Conservation (phyloP, 192 early-diverging fungal genomes). For the Obelidium mucronatum region DNA sequence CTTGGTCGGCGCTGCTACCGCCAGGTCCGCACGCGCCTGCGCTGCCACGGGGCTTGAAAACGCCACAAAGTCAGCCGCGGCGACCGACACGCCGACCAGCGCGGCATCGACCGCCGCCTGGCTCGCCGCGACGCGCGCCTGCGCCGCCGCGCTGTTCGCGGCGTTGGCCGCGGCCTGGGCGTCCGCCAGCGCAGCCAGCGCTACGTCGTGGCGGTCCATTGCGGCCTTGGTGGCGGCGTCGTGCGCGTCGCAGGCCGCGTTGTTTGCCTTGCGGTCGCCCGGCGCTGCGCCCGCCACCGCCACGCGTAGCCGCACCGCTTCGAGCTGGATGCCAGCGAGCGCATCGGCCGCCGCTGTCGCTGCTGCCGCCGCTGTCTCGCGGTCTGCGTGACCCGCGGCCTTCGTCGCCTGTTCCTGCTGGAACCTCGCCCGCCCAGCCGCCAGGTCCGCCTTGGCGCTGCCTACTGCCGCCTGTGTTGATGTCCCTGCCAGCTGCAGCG, state of each 20-base stretch:
- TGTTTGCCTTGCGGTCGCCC: neutral
- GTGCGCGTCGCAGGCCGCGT: neutral
- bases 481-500: neutral
- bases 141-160: neutral
- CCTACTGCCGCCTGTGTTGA: neutral
- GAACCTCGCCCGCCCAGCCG: neutral
- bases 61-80: neutral
- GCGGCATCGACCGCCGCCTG: neutral
- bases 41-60: slow-evolving; percentile 6
- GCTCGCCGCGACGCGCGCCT: neutral
- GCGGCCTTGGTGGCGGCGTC: neutral
- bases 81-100: neutral
- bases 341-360: neutral
- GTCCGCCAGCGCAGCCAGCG: neutral
- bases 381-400: neutral
- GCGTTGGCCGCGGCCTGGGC: neutral
- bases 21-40: slow-evolving; percentile 1
- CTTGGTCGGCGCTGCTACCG: no score
- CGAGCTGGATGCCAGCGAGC: neutral
- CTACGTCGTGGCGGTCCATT: neutral
- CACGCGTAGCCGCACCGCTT: neutral
- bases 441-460: neutral
- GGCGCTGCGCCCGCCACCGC: neutral
- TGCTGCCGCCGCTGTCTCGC: neutral
- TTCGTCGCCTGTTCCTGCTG: neutral